Evolutionary conservation across 1,284 basidiomycete genomes (phyloP).

Genomic region (Paramarasmius palmivorus): DNA sequence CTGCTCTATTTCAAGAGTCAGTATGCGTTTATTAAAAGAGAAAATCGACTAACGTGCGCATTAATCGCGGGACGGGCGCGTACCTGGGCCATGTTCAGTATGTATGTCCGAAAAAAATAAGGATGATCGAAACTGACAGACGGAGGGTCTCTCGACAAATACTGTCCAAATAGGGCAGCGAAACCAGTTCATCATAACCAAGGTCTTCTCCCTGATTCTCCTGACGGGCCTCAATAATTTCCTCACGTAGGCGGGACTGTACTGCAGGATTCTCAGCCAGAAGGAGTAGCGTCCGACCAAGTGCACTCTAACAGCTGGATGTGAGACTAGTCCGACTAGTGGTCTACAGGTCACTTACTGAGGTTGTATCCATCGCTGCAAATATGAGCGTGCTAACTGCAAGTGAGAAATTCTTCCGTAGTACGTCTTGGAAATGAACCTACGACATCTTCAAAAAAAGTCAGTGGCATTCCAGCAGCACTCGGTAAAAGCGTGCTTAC

Average conservation of each 20-base stretch:
- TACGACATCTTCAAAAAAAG: conserved; percentile 13
- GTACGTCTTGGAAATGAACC: background rate
- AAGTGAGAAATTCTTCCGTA: background rate
- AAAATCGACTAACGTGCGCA: conserved; percentile 10
- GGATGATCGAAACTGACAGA: background rate
- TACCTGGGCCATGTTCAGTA: conserved; percentile 9
- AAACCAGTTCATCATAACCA: conserved; percentile 28
- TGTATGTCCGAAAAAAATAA: background rate
- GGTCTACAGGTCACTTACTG: conserved; percentile 13
- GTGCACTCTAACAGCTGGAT: conserved; percentile 18
- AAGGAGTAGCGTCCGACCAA: conserved; percentile 23
- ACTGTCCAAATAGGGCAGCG: conserved; percentile 35
- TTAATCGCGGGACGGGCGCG: conserved; percentile 17
- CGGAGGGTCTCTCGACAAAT: conserved; percentile 34
- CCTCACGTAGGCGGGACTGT: conserved; percentile 23
- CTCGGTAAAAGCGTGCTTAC: no score
- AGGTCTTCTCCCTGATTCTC: conserved; percentile 15
- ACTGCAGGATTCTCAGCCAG: conserved; percentile 23
- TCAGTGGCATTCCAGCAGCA: no score
- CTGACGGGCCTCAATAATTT: conserved; percentile 19
- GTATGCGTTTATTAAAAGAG: background rate
- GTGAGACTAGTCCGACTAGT: no score
- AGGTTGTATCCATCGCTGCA: conserved; percentile 32
- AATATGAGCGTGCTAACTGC: conserved; percentile 27
- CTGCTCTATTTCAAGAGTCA: conserved; percentile 14